These are phyloP conservation scores for Pelargonium myrrhifolium DNA, from an alignment of 441 rosid genomes.

Conservation along the genomic window DNA sequence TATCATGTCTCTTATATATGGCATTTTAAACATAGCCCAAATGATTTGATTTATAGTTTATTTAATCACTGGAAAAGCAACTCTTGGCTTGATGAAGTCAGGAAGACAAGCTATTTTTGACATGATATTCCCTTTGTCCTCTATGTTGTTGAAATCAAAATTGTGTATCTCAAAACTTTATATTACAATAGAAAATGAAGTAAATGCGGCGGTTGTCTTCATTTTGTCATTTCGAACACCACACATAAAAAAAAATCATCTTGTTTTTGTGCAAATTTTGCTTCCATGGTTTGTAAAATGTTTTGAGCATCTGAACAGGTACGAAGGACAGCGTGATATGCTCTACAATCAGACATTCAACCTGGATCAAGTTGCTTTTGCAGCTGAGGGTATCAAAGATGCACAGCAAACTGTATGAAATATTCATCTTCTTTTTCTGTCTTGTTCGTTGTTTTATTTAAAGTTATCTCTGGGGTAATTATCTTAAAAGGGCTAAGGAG, in stretches of 20 bases:
- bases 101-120: background rate
- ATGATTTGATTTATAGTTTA: no score
- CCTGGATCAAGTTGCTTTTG: slow-evolving; percentile 96
- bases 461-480: background rate
- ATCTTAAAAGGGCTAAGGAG: background rate
- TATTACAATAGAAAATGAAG: no score
- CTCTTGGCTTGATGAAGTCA: background rate
- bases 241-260: background rate
- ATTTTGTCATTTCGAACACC: background rate
- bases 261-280: background rate
- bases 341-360: slow-evolving; percentile 89
- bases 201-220: no score
- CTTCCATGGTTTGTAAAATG: background rate
- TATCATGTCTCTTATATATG: no score
- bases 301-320: slow-evolving; percentile 40
- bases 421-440: background rate
- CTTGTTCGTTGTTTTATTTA: background rate
- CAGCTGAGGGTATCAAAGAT: slow-evolving; percentile 92
- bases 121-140: background rate
- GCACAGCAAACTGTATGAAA: slow-evolving; percentile 89
- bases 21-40: no score
- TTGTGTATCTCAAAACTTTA: no score
- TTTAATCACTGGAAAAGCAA: background rate
- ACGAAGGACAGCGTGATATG: slow-evolving; percentile 97
- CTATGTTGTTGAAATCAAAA: background rate